phyloP scores from a whole-genome alignment of 2,329 filamentous ascomycete genomes.

The Claviceps pazoutovae region DNA sequence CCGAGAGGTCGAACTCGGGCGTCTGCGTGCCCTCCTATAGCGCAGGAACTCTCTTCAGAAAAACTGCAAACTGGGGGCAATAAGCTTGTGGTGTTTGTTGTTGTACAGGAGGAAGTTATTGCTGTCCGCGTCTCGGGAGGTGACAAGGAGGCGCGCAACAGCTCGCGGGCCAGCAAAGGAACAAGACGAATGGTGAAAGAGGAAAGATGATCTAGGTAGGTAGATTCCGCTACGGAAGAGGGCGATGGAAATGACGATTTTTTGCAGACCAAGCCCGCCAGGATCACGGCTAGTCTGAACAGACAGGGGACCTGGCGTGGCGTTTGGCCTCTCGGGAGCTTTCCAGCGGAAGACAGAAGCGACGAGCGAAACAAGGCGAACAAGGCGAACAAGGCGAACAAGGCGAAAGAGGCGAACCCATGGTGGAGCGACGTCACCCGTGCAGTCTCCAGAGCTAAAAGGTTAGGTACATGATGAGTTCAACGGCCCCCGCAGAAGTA shows the following conservation, averaged over 20 bases:
- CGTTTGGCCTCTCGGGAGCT: neutral
- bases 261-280: constrained; percentile 1
- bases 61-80: neutral
- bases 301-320: neutral
- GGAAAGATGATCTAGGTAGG: neutral
- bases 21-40: neutral
- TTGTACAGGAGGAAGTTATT: neutral
- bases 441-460: neutral
- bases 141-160: neutral
- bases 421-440: constrained; percentile 6
- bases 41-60: neutral
- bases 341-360: neutral
- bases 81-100: neutral
- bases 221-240: neutral
- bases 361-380: neutral
- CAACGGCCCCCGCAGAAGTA: neutral
- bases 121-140: neutral
- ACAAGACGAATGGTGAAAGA: neutral
- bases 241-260: constrained; percentile 7
- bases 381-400: neutral
- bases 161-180: neutral
- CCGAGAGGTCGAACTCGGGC: neutral
- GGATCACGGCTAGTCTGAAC: constrained; percentile 3
- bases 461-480: neutral
- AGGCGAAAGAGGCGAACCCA: neutral